Percentiles rank a stretch among this genome's conserved stretches.
These are phyloP conservation scores for Rhodomyrtus tomentosa DNA, from an alignment of 345 rosid genomes.

Conservation along the genomic window DNA sequence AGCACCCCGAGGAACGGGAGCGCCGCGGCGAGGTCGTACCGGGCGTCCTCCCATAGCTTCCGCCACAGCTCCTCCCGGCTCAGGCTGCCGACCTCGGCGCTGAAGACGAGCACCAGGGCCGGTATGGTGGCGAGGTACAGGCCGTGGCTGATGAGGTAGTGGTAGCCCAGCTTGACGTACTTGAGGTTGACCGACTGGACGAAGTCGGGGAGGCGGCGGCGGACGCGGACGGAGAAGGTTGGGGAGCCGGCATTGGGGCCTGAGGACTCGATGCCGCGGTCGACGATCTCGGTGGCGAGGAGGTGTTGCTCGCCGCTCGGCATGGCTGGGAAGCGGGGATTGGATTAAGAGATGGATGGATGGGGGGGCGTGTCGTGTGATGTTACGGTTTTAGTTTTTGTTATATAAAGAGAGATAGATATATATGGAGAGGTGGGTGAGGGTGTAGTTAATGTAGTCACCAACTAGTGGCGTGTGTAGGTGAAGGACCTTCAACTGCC, in stretches of 20 bases:
- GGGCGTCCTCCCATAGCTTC: conserved; percentile 66
- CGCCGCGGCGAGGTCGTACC: conserved; percentile 66
- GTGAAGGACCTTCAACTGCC: conserved; percentile 32
- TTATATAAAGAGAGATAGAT: conserved; percentile 4
- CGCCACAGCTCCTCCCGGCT: conserved; percentile 80
- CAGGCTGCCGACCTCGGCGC: conserved; percentile 84
- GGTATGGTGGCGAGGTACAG: conserved; percentile 90
- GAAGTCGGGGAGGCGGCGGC: conserved; percentile 84
- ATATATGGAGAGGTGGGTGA: conserved; percentile 12
- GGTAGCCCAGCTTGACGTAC: conserved; percentile 92
- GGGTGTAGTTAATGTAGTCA: conserved; percentile 47
- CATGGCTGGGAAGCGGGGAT: conserved; percentile 2
- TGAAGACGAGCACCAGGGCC: conserved; percentile 56
- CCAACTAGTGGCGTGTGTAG: conserved; percentile 33
- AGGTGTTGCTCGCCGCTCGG: conserved; percentile 52
- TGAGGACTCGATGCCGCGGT: conserved; percentile 80
- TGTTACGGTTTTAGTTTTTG: neutral
- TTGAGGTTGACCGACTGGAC: conserved; percentile 92
- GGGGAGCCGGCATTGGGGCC: conserved; percentile 86
- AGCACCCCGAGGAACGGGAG: conserved; percentile 54
- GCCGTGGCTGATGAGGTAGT: conserved; percentile 86
- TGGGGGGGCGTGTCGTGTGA: too few species aligned
- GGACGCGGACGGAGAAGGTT: conserved; percentile 85
- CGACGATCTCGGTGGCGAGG: conserved; percentile 82
- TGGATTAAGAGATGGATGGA: neutral